Evolutionary conservation across 2,329 filamentous ascomycete genomes (phyloP), one percentile per base, ranked within the genome.

Genomic region (Nothophoma quercina): DNA sequence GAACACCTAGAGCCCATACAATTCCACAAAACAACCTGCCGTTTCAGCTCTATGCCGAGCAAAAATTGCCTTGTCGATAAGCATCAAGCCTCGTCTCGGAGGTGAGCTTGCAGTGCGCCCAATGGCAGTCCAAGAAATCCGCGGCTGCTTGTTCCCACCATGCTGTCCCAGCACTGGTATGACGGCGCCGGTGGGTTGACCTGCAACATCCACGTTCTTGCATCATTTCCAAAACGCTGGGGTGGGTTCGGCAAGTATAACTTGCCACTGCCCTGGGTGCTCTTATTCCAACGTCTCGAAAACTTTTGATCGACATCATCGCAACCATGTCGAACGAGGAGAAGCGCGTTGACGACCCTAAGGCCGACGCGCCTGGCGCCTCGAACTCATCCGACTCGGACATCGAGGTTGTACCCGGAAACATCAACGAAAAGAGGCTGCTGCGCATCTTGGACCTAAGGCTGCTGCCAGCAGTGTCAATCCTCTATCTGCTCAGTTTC

Each of bases 401-500:
- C 26, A 19, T 72, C 12, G 68, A 71, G 32, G 58, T 63, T 30
- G 10, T 56, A 8, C 41, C 59, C 1, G 44, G 38, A 0, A 7
- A 38, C 5, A 66, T 88, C 25, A 81, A 83, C 47, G 86, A 88
- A 63, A 82, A 78, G 32, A 74, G 77, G 0, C 72, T 90, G 2
- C 62, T 89, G 6, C 77, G 85, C 8, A 89, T 83, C 76, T 81
- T 80, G 33, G 80, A 74, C 25, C 41, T 64, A 9, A 71, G 72
- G 46, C 62, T 80, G 10, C 59, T 80, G 1, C 78, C 78, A 9
- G 74, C 74, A 6, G 72, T 81, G 12, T 73, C 59, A 8, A 51
- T 79, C 4, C 55, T 79, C 9, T 79, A 79, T 49, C 64, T 79
- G 8, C 53, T 73, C 5, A 71, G 60, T 12, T 70, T 72, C 34